phyloP scores from a whole-genome alignment of 495 filamentous ascomycete species.

The Trypethelium eluteriae region DNA sequence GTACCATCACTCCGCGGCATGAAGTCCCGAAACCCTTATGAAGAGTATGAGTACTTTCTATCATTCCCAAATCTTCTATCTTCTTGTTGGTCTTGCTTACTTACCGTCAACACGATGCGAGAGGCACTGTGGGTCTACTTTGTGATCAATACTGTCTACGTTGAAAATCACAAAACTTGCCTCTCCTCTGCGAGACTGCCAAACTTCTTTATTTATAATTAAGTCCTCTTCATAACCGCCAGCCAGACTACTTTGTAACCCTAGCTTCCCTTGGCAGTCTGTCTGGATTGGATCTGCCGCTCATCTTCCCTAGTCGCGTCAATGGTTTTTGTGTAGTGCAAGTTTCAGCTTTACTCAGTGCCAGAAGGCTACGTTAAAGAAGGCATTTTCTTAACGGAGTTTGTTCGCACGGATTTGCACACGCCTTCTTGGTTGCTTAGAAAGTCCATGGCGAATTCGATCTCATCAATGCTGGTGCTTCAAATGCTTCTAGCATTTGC shows the following conservation, averaged over 20 bases:
- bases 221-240: too few relatives aligned
- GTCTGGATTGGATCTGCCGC: not conserved
- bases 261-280: not conserved
- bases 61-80: too few relatives aligned
- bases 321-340: not conserved
- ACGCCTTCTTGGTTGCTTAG: not conserved
- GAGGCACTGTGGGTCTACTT: too few relatives aligned
- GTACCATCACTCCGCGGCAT: too few relatives aligned
- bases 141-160: too few relatives aligned
- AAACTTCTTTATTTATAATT: too few relatives aligned
- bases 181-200: too few relatives aligned
- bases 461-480: not conserved
- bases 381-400: not conserved
- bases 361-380: not conserved
- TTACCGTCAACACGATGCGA: too few relatives aligned
- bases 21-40: too few relatives aligned
- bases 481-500: not conserved
- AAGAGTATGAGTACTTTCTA: too few relatives aligned
- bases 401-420: not conserved
- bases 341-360: not conserved
- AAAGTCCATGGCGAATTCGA: not conserved
- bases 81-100: too few relatives aligned
- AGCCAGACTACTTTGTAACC: not conserved
- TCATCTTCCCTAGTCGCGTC: not conserved
- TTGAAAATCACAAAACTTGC: too few relatives aligned